A percentile compares a stretch with the other conserved stretches of the same genome.
Conservation (phyloP, 139 green algal species). For the Chlorella sp. region DNA sequence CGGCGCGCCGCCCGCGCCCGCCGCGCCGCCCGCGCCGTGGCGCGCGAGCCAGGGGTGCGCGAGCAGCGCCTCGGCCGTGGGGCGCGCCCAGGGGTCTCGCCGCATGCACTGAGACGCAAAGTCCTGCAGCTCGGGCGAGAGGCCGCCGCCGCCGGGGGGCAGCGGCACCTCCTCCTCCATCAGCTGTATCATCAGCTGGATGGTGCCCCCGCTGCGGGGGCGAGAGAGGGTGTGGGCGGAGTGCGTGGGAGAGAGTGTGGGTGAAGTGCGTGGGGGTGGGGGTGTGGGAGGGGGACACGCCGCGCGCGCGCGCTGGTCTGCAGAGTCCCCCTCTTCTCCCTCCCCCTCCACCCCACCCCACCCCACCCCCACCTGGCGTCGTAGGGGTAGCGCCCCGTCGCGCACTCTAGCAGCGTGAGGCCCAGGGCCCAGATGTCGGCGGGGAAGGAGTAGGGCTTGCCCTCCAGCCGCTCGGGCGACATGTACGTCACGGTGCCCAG, state of each 20-base stretch:
- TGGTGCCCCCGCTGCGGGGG: slow-evolving; percentile 55
- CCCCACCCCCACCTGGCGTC: no score
- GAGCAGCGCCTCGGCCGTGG: slow-evolving; percentile 69
- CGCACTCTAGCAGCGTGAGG: slow-evolving; percentile 87
- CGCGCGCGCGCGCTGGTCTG: no score
- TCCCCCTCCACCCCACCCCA: no score
- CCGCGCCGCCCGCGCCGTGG: neutral
- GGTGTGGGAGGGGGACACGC: no score
- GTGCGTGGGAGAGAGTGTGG: no score
- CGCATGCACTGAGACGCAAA: slow-evolving; percentile 77
- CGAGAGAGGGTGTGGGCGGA: no score
- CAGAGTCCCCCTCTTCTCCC: no score
- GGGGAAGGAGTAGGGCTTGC: slow-evolving; percentile 79
- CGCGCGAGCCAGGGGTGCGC: slow-evolving; percentile 67
- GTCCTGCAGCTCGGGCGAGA: slow-evolving; percentile 77
- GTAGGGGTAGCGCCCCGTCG: slow-evolving; percentile 91
- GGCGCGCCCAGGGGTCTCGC: slow-evolving; percentile 71
- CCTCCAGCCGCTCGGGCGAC: slow-evolving; percentile 93
- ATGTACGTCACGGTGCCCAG: slow-evolving; percentile 98
- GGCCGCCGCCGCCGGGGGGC: slow-evolving; percentile 26
- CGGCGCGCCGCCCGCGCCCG: neutral
- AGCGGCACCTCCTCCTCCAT: slow-evolving; percentile 66
- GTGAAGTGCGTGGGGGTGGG: no score
- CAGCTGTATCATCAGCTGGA: slow-evolving; percentile 83
- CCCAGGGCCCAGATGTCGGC: slow-evolving; percentile 90